Base-by-base conservation (phyloP, 768 basidiomycete genomes). In the Phaeolepiota aurea region DNA sequence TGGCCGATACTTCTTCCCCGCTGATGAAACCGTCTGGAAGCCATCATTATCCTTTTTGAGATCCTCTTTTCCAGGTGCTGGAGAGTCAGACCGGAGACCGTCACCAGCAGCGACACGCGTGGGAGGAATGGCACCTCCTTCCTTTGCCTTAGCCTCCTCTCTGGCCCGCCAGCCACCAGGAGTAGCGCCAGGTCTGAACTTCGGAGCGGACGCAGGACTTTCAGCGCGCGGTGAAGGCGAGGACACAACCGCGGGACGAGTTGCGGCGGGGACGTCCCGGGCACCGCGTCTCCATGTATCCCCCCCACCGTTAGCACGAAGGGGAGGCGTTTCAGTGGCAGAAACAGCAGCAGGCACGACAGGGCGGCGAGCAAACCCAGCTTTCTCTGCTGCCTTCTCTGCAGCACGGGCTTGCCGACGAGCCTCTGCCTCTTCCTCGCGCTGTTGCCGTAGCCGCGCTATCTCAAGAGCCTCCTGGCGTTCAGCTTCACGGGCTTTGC, bases 371-470 rank as follows among this genome's bases (percentile, higher is more conserved):
- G 56, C 51, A 14, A 57, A 49, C 13, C 46, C 42, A 42, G 40
- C 20, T 21, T 36, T 47, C 40, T 60, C 65, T 44, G 71, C 66
- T n/a, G n/a, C n/a, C n/a, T n/a, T n/a, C n/a, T n/a, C n/a, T 15
- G 62, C 51, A 3, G 64, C 61, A 31, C 74, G 74, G 13, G 63
- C 53, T 19, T 19, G 45, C 16, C 63, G 25, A 43, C 71, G 65
- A 39, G 64, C 65, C 60, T 74, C 74, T 1, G 84, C 83, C 44
- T 86, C 83, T n/a, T 80, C 78, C 50, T 85, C 86, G 28, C 81
- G 72, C 48, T 79, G 73, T 10, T 60, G 62, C 46, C 76, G 82
- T 37, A 69, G 62, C n/a, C 72, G 76, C 1, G 76, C 78, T 19
- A 71, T 59, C 41, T 85, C 79, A 11, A 59, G 13, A 0, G 66